Evolutionary conservation across 1,284 basidiomycete species (phyloP), one percentile per base, ranked within the genome.

Genomic region (Quambalaria eucalypti): DNA sequence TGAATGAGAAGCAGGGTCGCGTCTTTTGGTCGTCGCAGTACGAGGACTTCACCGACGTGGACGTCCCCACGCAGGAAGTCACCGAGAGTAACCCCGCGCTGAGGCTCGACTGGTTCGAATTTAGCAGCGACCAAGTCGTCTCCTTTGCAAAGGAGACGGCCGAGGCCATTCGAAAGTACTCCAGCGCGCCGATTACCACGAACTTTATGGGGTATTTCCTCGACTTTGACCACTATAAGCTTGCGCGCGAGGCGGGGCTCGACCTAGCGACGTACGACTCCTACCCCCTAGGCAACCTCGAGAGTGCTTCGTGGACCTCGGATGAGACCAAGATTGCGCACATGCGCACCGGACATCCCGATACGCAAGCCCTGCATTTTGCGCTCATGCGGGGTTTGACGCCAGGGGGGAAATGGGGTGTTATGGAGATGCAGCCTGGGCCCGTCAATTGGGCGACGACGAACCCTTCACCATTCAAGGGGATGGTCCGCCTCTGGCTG

Each of bases 401-500:
- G 53, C 62, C 59, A 4, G 25, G 56, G 0, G 64, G 64, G 7
- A 54, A 60, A 4, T 64, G 57, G 48, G 62, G 60, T 4, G 50
- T 66, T 3, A 66, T 66, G 64, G 64, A 66, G 46, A 57, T 59
- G 36, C 64, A 63, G 31, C 64, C 61, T 10, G 64, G 62, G 0
- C 61, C 63, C 0, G 63, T 65, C 12, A 65, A 63, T 26, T 66
- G 61, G 64, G 57, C 61, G 4, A 38, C 55, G 0, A 52, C 33
- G 28, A 64, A 64, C 31, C 64, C 64, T 0, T 53, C 52, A 9
- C 64, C 64, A 2, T 55, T 57, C 39, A 51, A 54, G 23, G 64
- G 64, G 3, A 62, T 63, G 57, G 56, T 61, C 2, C 53, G 64
- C 1, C 54, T 65, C 10, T 65, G 64, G 64, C 52, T 60, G 47